A percentile compares a stretch with the other conserved stretches of the same genome.
phyloP scores from a whole-genome alignment of 2,329 filamentous ascomycete species.

The Paraphoma sp. region DNA sequence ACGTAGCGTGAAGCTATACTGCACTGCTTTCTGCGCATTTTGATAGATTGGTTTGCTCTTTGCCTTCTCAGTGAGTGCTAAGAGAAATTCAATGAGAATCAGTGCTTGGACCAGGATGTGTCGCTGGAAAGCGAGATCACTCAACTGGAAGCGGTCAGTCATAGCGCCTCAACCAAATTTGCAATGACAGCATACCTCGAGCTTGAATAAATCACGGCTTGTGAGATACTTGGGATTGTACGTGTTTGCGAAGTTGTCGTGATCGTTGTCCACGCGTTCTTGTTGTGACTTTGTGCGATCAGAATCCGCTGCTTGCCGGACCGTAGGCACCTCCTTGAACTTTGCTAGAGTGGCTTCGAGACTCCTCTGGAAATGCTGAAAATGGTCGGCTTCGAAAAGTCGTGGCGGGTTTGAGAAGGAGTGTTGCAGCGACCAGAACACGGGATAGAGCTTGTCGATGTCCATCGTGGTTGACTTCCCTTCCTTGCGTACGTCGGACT shows the following conservation, averaged over 20 bases:
- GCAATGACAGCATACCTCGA: constrained; percentile 69
- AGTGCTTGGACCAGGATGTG: constrained; percentile 95
- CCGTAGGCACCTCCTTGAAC: constrained; percentile 75
- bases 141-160: constrained; percentile 65
- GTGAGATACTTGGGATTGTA: constrained; percentile 99
- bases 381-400: constrained; percentile 74
- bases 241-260: constrained; percentile 70
- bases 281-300: constrained; percentile 64
- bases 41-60: constrained; percentile 78
- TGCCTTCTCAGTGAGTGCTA: constrained; percentile 83
- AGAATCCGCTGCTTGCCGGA: constrained; percentile 72
- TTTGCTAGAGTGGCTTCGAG: constrained; percentile 70
- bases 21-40: constrained; percentile 83
- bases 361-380: constrained; percentile 69
- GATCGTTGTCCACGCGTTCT: constrained; percentile 68
- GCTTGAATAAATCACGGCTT: constrained; percentile 93
- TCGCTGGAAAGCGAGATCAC: constrained; percentile 90
- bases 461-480: constrained; percentile 60
- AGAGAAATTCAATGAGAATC: constrained; percentile 91
- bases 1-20: constrained; percentile 76
- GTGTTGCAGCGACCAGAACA: constrained; percentile 93
- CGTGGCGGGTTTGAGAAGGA: constrained; percentile 89
- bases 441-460: constrained; percentile 78
- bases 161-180: constrained; percentile 25
- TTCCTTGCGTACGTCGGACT: constrained; percentile 56